phyloP scores from a whole-genome alignment of 768 basidiomycete species.

The Rubroboletus pulcherrimus region DNA sequence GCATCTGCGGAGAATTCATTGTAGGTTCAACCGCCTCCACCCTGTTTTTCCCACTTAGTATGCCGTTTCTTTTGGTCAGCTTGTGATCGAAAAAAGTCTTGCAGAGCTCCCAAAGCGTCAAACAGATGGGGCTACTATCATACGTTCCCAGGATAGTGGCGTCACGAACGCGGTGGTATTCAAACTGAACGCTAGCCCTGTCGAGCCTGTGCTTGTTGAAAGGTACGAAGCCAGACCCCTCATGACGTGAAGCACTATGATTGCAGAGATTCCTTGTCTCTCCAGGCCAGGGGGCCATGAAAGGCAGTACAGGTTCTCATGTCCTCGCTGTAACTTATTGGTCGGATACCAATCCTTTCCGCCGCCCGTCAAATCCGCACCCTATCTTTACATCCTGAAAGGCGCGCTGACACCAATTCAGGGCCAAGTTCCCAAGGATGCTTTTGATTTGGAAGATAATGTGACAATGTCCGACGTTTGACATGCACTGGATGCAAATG shows the following conservation, averaged over 20 bases:
- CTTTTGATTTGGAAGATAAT: conserved; percentile 57
- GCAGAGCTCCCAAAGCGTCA: conserved; percentile 64
- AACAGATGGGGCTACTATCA: conserved; percentile 76
- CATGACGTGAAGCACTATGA: conserved; percentile 17
- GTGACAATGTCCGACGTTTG: conserved; percentile 1
- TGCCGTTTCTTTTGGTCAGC: conserved; percentile 38
- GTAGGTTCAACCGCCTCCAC: conserved; percentile 41
- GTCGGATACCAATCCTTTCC: conserved; percentile 73
- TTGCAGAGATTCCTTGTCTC: conserved; percentile 7
- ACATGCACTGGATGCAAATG: not conserved
- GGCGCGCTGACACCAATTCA: conserved; percentile 87
- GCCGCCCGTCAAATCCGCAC: conserved; percentile 71
- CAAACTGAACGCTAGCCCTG: conserved; percentile 76
- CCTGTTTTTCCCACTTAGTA: not conserved
- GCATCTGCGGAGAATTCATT: conserved; percentile 85
- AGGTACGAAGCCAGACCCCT: conserved; percentile 46
- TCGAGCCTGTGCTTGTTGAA: conserved; percentile 72
- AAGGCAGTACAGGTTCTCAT: conserved; percentile 64
- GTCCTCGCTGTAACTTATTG: conserved; percentile 46
- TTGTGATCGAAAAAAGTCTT: conserved; percentile 77
- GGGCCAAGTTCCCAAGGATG: conserved; percentile 80
- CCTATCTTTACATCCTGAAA: conserved; percentile 74
- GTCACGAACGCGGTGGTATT: conserved; percentile 64
- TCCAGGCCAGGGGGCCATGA: conserved; percentile 65
- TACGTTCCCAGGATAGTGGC: conserved; percentile 67